A percentile compares a stretch with the other conserved stretches of the same genome.
These are phyloP conservation scores for Boletus rubropictus DNA, from an alignment of 768 basidiomycete genomes.

Conservation along the genomic window DNA sequence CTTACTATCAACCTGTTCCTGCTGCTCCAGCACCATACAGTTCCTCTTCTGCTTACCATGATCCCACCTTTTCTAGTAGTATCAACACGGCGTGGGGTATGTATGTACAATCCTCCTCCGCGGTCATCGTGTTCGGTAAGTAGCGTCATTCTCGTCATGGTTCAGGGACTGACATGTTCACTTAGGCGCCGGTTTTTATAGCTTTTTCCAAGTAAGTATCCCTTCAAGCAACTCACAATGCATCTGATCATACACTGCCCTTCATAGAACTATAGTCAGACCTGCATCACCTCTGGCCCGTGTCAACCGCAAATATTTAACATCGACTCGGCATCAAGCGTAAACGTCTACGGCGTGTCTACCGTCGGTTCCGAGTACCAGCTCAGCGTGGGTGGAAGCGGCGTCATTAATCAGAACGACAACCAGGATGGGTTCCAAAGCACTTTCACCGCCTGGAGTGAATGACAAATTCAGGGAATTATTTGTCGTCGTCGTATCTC, in stretches of 20 bases:
- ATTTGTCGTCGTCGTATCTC: too few relatives aligned
- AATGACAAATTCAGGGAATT: not conserved
- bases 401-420: slow-evolving; percentile 30
- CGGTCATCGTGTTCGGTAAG: slow-evolving; percentile 41
- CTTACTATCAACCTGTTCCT: slow-evolving; percentile 46
- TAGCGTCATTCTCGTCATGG: slow-evolving; percentile 22
- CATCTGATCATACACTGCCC: not conserved
- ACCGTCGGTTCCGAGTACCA: slow-evolving; percentile 40
- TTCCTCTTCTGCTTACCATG: slow-evolving; percentile 30
- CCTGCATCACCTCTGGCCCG: slow-evolving; percentile 30
- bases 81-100: slow-evolving; percentile 11
- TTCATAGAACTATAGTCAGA: slow-evolving; percentile 33
- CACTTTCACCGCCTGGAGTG: slow-evolving; percentile 24
- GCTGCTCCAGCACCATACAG: slow-evolving; percentile 39
- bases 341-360: slow-evolving; percentile 40
- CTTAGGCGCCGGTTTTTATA: slow-evolving; percentile 45
- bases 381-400: slow-evolving; percentile 33
- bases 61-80: slow-evolving; percentile 30
- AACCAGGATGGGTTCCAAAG: slow-evolving; percentile 39
- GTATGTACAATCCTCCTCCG: slow-evolving; percentile 29
- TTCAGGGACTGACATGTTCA: slow-evolving; percentile 19
- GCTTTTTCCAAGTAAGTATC: slow-evolving; percentile 38
- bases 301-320: slow-evolving; percentile 43
- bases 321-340: slow-evolving; percentile 34
- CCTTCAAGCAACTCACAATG: too few relatives aligned